Conservation (phyloP, 1,284 basidiomycete species). For the Rhizoctonia solani region DNA sequence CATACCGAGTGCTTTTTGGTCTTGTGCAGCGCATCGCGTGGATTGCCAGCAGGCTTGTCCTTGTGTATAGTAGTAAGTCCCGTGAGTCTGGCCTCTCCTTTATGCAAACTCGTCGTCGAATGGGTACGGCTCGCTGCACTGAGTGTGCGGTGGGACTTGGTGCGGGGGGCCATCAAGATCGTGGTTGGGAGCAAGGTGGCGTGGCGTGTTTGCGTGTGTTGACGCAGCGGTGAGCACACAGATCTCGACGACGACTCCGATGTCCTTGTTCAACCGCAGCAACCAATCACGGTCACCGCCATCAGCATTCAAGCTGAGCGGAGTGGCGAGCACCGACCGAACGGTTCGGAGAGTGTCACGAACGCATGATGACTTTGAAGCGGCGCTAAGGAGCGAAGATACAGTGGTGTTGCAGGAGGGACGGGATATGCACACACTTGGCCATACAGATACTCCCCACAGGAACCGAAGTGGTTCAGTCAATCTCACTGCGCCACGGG, state of each 20-base stretch:
- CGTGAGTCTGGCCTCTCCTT: neutral
- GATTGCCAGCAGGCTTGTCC: neutral
- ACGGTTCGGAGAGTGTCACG: conserved; percentile 41
- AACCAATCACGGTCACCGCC: conserved; percentile 17
- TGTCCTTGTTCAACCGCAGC: conserved; percentile 16
- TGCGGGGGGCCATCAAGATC: conserved; percentile 24
- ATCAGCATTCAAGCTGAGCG: neutral
- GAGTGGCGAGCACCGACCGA: conserved; percentile 15
- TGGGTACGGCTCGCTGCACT: conserved; percentile 7
- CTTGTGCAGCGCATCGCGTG: conserved; percentile 29
- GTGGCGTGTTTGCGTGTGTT: conserved; percentile 28
- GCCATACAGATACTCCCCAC: conserved; percentile 52
- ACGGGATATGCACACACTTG: conserved; percentile 66
- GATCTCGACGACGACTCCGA: conserved; percentile 24
- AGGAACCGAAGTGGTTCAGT: conserved; percentile 32
- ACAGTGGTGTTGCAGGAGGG: conserved; percentile 71
- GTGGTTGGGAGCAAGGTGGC: conserved; percentile 7
- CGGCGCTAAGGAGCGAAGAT: conserved; percentile 63
- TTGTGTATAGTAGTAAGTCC: conserved; percentile 16
- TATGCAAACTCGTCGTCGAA: conserved; percentile 14
- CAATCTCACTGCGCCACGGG: conserved; percentile 48
- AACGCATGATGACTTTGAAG: conserved; percentile 77
- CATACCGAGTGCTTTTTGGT: conserved; percentile 26
- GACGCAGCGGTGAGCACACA: neutral
- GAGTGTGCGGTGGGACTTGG: conserved; percentile 12